phyloP scores from a whole-genome alignment of 345 rosid species.

The Citrus maxima region DNA sequence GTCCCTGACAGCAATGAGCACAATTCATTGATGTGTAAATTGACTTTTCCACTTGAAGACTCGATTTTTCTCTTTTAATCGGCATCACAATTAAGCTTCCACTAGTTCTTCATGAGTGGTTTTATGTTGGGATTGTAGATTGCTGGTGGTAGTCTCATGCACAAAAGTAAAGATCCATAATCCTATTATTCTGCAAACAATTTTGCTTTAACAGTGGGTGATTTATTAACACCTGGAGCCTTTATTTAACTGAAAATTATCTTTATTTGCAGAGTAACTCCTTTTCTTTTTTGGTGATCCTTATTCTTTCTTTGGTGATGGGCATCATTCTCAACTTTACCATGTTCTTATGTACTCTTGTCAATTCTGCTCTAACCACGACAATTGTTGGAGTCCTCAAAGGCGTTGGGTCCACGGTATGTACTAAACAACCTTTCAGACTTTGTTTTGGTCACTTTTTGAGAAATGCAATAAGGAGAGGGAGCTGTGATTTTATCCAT shows the following conservation, averaged over 20 bases:
- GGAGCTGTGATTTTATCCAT: neutral
- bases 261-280: constrained; percentile 64
- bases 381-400: constrained; percentile 97
- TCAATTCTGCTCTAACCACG: constrained; percentile 95
- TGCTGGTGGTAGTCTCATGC: neutral
- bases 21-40: neutral
- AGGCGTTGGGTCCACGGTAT: constrained; percentile 94
- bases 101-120: neutral
- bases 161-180: neutral
- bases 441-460: neutral
- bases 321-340: constrained; percentile 94
- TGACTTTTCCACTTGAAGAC: neutral
- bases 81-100: neutral
- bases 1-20: neutral
- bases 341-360: constrained; percentile 93
- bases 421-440: constrained; percentile 18
- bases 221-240: neutral
- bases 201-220: neutral
- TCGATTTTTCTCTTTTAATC: neutral
- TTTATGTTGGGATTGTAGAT: neutral
- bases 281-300: constrained; percentile 59
- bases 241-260: constrained; percentile 17
- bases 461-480: neutral
- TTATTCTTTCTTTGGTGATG: constrained; percentile 79
- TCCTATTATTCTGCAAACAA: neutral